Conservation (phyloP, 78 protist species). For the Emiliania huxleyi region DNA sequence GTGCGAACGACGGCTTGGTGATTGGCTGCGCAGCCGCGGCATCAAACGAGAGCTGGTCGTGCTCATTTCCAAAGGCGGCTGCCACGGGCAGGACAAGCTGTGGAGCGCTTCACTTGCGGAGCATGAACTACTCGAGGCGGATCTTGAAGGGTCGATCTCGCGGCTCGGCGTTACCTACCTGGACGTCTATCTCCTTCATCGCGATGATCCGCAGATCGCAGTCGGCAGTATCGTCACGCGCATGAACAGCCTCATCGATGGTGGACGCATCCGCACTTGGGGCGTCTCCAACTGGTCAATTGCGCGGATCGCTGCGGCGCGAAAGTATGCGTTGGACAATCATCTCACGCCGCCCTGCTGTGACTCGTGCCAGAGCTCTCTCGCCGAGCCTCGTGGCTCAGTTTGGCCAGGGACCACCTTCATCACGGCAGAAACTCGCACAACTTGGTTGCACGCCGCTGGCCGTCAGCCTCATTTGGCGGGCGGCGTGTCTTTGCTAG, state of each 20-base stretch:
- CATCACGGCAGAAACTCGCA: background rate
- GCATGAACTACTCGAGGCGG: background rate
- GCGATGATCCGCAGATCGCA: background rate
- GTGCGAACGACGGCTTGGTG: background rate
- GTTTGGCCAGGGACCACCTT: background rate
- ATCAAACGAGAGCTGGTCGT: background rate
- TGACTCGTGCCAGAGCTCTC: background rate
- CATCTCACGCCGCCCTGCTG: background rate
- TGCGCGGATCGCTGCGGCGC: background rate
- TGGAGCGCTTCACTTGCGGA: background rate
- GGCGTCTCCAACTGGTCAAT: slow-evolving; percentile 1
- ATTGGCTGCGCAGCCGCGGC: background rate
- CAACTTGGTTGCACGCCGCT: background rate
- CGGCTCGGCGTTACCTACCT: background rate
- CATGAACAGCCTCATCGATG: background rate
- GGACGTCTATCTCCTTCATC: slow-evolving; percentile 17
- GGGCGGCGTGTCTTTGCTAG: background rate
- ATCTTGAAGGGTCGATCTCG: background rate
- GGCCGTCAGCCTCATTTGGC: too few species aligned
- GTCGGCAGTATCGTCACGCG: background rate
- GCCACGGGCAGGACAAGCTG: background rate
- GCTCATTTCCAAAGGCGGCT: slow-evolving; percentile 8
- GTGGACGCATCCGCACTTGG: background rate
- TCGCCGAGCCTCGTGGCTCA: background rate
- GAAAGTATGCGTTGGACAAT: background rate